phyloP scores from a whole-genome alignment of 2,329 filamentous ascomycete genomes.

The Claviceps cyperi region DNA sequence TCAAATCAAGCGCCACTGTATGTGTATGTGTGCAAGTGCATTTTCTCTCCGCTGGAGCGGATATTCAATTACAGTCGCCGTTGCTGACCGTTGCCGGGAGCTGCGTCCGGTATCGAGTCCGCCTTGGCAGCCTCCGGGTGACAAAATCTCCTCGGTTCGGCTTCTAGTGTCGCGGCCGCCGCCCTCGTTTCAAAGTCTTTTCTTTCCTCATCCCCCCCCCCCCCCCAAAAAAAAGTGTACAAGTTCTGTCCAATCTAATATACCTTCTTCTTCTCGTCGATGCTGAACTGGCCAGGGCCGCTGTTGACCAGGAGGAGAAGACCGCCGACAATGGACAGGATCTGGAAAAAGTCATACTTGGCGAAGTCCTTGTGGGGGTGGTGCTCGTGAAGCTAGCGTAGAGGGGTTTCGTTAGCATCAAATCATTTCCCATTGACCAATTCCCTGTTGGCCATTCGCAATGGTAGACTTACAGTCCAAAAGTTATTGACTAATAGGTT shows the following conservation, averaged over 20 bases:
- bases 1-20: constrained; percentile 1
- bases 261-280: constrained; percentile 99
- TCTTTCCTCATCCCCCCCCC: background rate
- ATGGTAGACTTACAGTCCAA: constrained; percentile 66
- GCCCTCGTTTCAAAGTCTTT: too few relatives aligned
- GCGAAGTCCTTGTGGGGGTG: constrained; percentile 99
- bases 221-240: background rate
- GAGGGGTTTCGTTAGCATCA: background rate
- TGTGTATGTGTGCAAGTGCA: background rate
- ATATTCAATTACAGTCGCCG: background rate
- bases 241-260: constrained; percentile 42
- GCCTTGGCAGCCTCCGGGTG: background rate
- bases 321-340: constrained; percentile 93
- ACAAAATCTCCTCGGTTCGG: background rate
- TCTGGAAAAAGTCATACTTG: constrained; percentile 99
- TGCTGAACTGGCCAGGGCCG: constrained; percentile 91
- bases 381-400: constrained; percentile 70
- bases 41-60: background rate
- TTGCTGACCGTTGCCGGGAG: background rate
- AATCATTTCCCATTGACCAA: background rate
- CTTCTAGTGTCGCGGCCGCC: too few relatives aligned
- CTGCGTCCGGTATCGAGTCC: constrained; percentile 8
- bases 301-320: constrained; percentile 96
- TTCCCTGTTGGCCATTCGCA: too few relatives aligned
- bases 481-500: constrained; percentile 99